Percentiles rank a stretch among this genome's conserved stretches.
phyloP scores from a whole-genome alignment of 75 land plant genomes.

The Picea sitchensis region DNA sequence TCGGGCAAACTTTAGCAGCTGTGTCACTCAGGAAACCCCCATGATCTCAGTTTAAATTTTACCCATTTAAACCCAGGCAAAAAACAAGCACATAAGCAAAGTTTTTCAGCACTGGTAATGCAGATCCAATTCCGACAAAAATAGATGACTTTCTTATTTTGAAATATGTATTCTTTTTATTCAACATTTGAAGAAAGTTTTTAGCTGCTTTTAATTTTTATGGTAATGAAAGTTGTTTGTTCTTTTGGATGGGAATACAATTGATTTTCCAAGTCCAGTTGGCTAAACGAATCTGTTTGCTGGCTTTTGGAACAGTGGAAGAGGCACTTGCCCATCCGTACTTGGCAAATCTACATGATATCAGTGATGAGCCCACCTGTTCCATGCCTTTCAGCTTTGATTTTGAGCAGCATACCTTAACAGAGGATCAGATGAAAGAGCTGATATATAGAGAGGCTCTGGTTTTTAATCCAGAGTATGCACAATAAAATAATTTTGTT shows the following conservation, averaged over 20 bases:
- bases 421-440: slow-evolving; percentile 74
- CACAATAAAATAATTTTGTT: slow-evolving; percentile 6
- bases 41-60: not conserved
- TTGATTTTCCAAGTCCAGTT: not conserved
- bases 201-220: not conserved
- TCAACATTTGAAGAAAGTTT: too few species aligned
- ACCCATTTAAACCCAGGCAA: not conserved
- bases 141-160: not conserved
- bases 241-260: not conserved
- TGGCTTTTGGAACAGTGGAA: slow-evolving; percentile 48
- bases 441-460: slow-evolving; percentile 67
- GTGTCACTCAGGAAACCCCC: not conserved
- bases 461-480: slow-evolving; percentile 56
- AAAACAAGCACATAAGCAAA: not conserved
- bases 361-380: slow-evolving; percentile 73
- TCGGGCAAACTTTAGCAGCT: not conserved
- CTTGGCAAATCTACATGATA: slow-evolving; percentile 64
- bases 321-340: slow-evolving; percentile 78
- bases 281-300: not conserved
- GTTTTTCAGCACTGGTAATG: not conserved
- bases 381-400: slow-evolving; percentile 63
- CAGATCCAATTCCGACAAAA: not conserved
- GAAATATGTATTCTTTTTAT: not conserved
- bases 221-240: not conserved
- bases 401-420: slow-evolving; percentile 62